These are phyloP conservation scores for Heliamphora pulchella DNA, from an alignment of 179 eudicot genomes.

Conservation along the genomic window DNA sequence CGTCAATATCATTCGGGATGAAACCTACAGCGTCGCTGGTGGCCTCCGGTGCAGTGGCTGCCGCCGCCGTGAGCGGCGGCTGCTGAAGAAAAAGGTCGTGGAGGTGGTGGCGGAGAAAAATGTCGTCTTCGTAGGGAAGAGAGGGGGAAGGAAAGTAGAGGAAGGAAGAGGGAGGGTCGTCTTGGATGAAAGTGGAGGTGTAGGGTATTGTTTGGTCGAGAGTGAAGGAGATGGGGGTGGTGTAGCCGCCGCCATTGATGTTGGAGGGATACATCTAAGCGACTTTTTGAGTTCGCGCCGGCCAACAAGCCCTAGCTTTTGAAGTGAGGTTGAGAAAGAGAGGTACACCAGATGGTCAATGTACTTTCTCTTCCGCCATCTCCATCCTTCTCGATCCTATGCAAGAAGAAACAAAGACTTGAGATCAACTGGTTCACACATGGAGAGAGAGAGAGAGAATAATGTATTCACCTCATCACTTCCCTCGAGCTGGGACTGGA, in stretches of 20 bases:
- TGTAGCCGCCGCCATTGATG: background rate
- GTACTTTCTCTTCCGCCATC: background rate
- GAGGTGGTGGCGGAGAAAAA: slow-evolving; percentile 15
- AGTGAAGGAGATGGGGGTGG: background rate
- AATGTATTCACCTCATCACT: background rate
- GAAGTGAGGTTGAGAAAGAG: background rate
- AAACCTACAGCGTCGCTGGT: no score
- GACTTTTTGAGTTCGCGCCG: background rate
- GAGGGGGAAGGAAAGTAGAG: slow-evolving; percentile 2
- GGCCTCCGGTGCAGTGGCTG: background rate
- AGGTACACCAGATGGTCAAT: background rate
- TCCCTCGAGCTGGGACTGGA: background rate
- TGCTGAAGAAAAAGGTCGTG: slow-evolving; percentile 19
- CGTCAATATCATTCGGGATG: background rate
- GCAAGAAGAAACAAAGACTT: background rate
- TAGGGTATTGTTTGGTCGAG: background rate
- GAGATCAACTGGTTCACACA: no score
- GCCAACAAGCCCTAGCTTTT: slow-evolving; percentile 3
- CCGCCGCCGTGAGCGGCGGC: background rate
- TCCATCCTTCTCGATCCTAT: no score
- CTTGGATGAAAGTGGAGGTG: no score
- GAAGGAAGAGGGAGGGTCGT: background rate
- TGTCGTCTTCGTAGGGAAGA: slow-evolving; percentile 1
- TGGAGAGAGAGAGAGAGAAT: background rate
- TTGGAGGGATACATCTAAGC: background rate